Evolutionary conservation across 768 basidiomycete genomes (phyloP).

Genomic region (Sporobolomyces phaffii): DNA sequence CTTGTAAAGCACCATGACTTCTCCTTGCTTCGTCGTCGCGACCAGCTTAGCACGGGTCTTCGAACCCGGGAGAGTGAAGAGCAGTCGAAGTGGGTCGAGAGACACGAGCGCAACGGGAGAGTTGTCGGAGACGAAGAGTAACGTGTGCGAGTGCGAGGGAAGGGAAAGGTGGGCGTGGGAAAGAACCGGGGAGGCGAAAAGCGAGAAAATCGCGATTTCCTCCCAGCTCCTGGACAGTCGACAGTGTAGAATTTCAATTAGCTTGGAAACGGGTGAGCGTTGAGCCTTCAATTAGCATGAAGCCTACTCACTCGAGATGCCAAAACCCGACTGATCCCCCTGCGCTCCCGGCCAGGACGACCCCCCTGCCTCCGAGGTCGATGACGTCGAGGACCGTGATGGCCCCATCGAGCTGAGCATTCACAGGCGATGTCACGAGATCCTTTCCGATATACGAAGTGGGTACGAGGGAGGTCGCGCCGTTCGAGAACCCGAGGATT

Average conservation of each 20-base stretch:
- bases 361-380: conserved; percentile 45
- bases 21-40: conserved; percentile 58
- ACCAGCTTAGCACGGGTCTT: conserved; percentile 60
- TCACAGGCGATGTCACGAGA: background rate
- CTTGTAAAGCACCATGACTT: conserved; percentile 68
- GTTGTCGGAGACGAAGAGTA: conserved; percentile 31
- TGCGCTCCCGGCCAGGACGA: conserved; percentile 67
- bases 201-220: conserved; percentile 63
- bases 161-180: conserved; percentile 55
- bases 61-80: conserved; percentile 75
- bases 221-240: conserved; percentile 55
- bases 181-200: conserved; percentile 63
- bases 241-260: background rate
- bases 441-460: background rate
- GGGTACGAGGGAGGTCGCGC: background rate
- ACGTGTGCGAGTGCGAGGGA: conserved; percentile 48
- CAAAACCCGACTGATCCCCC: conserved; percentile 74
- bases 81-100: conserved; percentile 60
- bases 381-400: conserved; percentile 41
- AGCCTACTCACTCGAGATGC: conserved; percentile 62
- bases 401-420: conserved; percentile 11
- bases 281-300: background rate
- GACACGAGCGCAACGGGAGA: conserved; percentile 57
- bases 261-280: too few relatives aligned
- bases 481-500: background rate